Evolutionary conservation across 352 stramenopile species (phyloP), one percentile per base, ranked within the genome.

Genomic region (Globisporangium rhizosaccharum): DNA sequence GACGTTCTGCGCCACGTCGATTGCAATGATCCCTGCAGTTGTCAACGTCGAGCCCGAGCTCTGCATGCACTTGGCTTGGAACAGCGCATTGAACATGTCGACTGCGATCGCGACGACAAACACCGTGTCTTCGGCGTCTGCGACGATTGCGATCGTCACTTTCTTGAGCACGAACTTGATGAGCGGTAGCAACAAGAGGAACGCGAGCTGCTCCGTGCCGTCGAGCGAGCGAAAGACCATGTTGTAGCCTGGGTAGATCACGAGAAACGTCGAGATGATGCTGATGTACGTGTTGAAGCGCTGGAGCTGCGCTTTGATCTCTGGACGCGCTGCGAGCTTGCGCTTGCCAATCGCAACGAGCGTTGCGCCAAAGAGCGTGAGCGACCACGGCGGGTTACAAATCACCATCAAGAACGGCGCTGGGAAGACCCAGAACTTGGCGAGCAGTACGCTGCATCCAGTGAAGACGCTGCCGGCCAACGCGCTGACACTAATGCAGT

Each of bases 61-160:
- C 33, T 78, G 69, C 5, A 59, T 64, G 14, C 67, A 67, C 23
- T 70, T 63, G 14, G 57, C 41, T 15, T 63, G 50, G 30, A 54
- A 63, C 10, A 63, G 39, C 12, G 57, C 50, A 41, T 58, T 63
- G 51, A 58, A 63, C 25, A 58, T 26, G 45, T 63, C 57, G 41
- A 63, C 41, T 0, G 50, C 17, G 4, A 39, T 30, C 1, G 20
- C 49, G 3, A 63, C 18, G 18, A 56, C 36, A 2, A 44, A 37
- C 6, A 52, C 39, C 3, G 39, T 23, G 28, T 63, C 57, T 0
- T 51, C 47, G 18, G 71, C 62, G 3, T 56, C 41, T 17, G 10
- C 39, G 1, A 57, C 20, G 14, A 57, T 17, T 2, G 3, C 9
- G 20, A 23, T 42, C 18, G 37, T 47, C 4, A 33, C 2, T 3